phyloP scores from a whole-genome alignment of 257 asterid species.

The Solanum bulbocastanum region DNA sequence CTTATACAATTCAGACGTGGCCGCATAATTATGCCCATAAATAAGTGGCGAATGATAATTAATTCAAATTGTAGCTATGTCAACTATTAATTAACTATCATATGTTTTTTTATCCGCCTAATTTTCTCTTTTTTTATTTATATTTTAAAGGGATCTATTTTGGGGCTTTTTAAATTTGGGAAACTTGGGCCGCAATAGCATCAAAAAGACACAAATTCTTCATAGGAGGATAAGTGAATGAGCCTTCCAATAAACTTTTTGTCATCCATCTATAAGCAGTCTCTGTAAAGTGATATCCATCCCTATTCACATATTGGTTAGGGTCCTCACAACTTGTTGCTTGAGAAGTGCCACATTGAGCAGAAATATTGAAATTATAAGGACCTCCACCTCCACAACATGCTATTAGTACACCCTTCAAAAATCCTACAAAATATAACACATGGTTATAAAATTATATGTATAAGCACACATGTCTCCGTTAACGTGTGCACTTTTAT shows the following conservation, averaged over 20 bases:
- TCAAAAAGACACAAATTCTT: background rate
- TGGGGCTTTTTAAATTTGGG: background rate
- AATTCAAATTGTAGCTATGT: too few species aligned
- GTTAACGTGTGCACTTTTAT: too few species aligned
- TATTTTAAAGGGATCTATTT: too few species aligned
- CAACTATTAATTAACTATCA: too few species aligned
- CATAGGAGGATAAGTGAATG: background rate
- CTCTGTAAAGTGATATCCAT: background rate
- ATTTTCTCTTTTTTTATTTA: too few species aligned
- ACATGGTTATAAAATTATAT: too few species aligned
- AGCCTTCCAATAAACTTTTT: background rate
- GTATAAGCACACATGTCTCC: too few species aligned
- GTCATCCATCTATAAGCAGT: background rate
- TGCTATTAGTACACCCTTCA: background rate
- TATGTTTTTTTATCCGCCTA: too few species aligned
- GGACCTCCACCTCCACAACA: conserved; percentile 2
- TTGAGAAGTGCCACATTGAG: background rate
- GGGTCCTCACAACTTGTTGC: background rate
- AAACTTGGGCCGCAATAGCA: background rate
- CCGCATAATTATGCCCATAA: too few species aligned
- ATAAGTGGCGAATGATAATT: too few species aligned
- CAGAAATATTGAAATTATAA: background rate
- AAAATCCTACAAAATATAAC: background rate
- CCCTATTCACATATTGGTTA: background rate
- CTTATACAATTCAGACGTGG: too few species aligned